Conservation (phyloP, 768 basidiomycete species). For the Harrya chromipes region DNA sequence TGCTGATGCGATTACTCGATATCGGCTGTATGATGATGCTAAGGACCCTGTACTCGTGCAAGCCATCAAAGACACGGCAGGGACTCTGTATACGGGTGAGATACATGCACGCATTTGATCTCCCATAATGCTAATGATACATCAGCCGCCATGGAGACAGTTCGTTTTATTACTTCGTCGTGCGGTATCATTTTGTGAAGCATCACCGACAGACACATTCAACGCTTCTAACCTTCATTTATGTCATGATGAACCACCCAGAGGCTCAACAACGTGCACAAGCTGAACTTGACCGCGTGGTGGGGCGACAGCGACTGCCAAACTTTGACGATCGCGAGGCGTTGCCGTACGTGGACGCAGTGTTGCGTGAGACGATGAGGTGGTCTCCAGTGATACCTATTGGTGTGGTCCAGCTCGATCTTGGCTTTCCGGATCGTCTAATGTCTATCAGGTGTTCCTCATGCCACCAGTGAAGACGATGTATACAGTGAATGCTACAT, state of each 20-base stretch:
- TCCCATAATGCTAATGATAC: no score
- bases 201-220: conserved; percentile 21
- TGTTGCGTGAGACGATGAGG: conserved; percentile 13
- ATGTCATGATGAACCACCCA: conserved; percentile 28
- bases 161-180: conserved; percentile 9
- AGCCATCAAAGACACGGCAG: conserved; percentile 15
- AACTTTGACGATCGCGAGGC: conserved; percentile 24
- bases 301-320: conserved; percentile 29
- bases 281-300: conserved; percentile 28
- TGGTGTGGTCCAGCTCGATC: conserved; percentile 9
- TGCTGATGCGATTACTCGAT: conserved; percentile 3
- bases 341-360: conserved; percentile 34
- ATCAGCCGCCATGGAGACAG: conserved; percentile 30
- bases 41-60: conserved; percentile 3
- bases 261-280: conserved; percentile 28
- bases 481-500: conserved; percentile 34
- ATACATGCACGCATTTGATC: neutral
- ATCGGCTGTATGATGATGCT: neutral
- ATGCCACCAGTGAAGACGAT: conserved; percentile 27
- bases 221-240: conserved; percentile 20
- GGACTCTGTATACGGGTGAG: conserved; percentile 14
- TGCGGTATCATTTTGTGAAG: neutral
- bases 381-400: conserved; percentile 23
- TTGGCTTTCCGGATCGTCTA: neutral
- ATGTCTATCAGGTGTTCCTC: conserved; percentile 22